Conservation (phyloP, 139 green algal genomes). For the Chlamydomonas urium region DNA sequence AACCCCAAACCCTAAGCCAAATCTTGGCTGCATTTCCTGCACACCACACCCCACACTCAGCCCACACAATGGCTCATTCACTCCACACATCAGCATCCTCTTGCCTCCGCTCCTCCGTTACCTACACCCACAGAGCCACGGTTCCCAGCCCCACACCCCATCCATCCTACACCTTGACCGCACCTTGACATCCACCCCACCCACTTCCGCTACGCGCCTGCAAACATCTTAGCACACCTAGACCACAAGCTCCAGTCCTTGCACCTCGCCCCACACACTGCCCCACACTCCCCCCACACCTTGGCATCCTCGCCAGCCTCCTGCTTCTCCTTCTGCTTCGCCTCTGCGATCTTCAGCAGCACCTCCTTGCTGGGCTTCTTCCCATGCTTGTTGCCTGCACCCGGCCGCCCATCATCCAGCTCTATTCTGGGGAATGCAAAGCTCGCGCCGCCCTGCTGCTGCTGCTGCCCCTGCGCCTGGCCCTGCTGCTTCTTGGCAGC, state of each 20-base stretch:
- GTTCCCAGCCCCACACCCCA: background rate
- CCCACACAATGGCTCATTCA: too few species aligned
- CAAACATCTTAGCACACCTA: background rate
- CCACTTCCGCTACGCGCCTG: background rate
- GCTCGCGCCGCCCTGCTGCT: slow-evolving; percentile 12
- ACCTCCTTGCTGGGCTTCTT: slow-evolving; percentile 55
- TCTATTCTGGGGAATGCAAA: slow-evolving; percentile 49
- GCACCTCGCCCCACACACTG: background rate
- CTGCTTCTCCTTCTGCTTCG: slow-evolving; percentile 32
- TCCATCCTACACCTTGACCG: background rate
- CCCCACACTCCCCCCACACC: slow-evolving; percentile 12
- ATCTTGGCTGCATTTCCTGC: too few species aligned
- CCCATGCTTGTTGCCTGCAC: slow-evolving; percentile 14
- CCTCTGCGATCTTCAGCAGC: slow-evolving; percentile 55
- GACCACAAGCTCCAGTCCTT: background rate
- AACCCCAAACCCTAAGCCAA: background rate
- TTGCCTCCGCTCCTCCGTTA: background rate
- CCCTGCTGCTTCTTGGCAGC: too few species aligned
- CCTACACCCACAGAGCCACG: too few species aligned
- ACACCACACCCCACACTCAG: too few species aligned
- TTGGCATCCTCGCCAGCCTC: slow-evolving; percentile 36
- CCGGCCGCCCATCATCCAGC: slow-evolving; percentile 28
- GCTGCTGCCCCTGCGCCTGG: slow-evolving; percentile 15
- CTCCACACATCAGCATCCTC: too few species aligned
- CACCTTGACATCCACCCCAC: background rate